Evolutionary conservation across 257 asterid species (phyloP).

Genomic region (Eustoma russellianum): DNA sequence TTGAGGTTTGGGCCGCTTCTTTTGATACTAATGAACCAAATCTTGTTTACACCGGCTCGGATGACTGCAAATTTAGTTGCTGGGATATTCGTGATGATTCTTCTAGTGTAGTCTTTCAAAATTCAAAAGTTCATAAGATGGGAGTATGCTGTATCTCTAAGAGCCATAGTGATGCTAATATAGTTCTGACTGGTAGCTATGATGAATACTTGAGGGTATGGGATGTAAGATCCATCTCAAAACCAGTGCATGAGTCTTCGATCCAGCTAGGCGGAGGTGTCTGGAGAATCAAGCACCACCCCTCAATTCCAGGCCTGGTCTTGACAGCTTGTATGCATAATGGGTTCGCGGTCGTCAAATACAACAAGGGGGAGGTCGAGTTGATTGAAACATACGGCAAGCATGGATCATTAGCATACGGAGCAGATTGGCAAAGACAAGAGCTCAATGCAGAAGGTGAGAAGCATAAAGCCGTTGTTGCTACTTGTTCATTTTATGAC

Average conservation of each 20-base stretch:
- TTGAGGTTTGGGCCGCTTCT: constrained; percentile 84
- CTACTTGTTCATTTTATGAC: constrained; percentile 93
- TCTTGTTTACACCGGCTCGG: constrained; percentile 77
- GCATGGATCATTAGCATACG: constrained; percentile 87
- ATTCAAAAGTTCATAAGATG: constrained; percentile 62
- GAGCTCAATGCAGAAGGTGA: constrained; percentile 14
- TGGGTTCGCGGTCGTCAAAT: constrained; percentile 60
- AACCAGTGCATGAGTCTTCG: constrained; percentile 44
- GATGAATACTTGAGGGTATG: constrained; percentile 76
- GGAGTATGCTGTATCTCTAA: constrained; percentile 77
- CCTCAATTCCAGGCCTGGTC: constrained; percentile 38
- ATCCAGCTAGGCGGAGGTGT: constrained; percentile 75
- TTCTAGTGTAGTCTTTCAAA: constrained; percentile 48
- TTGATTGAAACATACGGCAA: constrained; percentile 43
- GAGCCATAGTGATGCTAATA: constrained; percentile 57
- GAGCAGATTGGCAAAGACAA: constrained; percentile 94
- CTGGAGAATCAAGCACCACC: constrained; percentile 92
- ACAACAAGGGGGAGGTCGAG: constrained; percentile 25
- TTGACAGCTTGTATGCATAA: constrained; percentile 92
- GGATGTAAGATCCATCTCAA: constrained; percentile 68
- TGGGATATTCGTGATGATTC: constrained; percentile 82
- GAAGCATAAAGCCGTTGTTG: constrained; percentile 35
- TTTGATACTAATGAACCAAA: constrained; percentile 72
- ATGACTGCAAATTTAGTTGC: constrained; percentile 85
- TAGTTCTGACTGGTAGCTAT: constrained; percentile 72